These are phyloP conservation scores for Yueomyces sp. DNA, from an alignment of 805 yeast genomes.

Conservation along the genomic window DNA sequence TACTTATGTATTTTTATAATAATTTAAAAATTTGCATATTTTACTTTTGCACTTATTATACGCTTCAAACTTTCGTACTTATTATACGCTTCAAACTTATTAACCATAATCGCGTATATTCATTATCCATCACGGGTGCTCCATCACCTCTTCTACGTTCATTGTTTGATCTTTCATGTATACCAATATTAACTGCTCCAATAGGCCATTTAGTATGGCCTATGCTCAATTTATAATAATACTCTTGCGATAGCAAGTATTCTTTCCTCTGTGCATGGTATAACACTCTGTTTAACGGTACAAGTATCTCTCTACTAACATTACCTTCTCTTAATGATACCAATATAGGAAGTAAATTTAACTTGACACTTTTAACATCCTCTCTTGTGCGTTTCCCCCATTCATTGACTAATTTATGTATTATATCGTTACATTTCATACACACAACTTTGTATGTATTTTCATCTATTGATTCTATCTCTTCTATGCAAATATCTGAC, in stretches of 20 bases:
- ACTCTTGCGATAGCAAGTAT: constrained; percentile 28
- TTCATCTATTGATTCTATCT: too few relatives aligned
- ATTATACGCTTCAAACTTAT: constrained; percentile 47
- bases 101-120: constrained; percentile 63
- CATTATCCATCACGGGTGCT: constrained; percentile 53
- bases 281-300: constrained; percentile 46
- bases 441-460: constrained; percentile 17
- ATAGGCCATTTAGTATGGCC: constrained; percentile 92
- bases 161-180: constrained; percentile 49
- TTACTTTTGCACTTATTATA: not conserved
- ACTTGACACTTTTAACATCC: constrained; percentile 29
- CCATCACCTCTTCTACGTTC: constrained; percentile 32
- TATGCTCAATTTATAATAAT: constrained; percentile 62
- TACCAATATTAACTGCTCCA: constrained; percentile 68
- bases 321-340: constrained; percentile 36
- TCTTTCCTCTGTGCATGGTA: constrained; percentile 38
- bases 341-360: constrained; percentile 37
- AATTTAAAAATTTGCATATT: too few relatives aligned
- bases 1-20: too few relatives aligned
- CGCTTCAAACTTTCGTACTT: not conserved
- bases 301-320: constrained; percentile 30
- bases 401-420: constrained; percentile 15
- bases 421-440: constrained; percentile 29
- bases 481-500: too few relatives aligned
- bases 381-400: constrained; percentile 26